Base-by-base conservation (phyloP, 306 rosid species). In the Glycyrrhiza uralensis region DNA sequence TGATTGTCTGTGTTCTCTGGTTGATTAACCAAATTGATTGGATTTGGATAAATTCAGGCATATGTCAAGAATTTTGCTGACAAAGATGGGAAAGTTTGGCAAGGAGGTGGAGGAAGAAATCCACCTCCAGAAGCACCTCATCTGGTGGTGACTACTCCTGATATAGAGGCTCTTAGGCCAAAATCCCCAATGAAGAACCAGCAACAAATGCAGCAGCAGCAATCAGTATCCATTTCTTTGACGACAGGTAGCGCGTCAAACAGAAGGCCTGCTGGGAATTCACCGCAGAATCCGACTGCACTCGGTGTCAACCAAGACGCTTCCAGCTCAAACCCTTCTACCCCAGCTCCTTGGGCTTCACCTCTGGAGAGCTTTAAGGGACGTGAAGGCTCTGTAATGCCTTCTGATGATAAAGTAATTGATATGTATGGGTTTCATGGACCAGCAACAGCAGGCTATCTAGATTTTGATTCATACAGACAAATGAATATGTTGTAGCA, bases 141-240 rank as follows among this genome's bases (percentile, higher is more conserved):
- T 88, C 87, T 95, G 79, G 99, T 95, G 28, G 50, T 89, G 24
- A 95, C 99, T 22, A 95, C 99, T 23, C 96, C 96, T 0, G 99
- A 95, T 2, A 95, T 95, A 22, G 97, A 95, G 83, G 46, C 96
- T 50, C 96, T 95, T 42, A 85, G 99, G 62, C 97, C 99, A 51
- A 95, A 95, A 82, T 95, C 99, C 42, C 99, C 99, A 1, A 91
- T 95, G 97, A 95, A 95, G 86, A 95, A 92, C 88, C 99, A 95
- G 82, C 99, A 93, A 81, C 98, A 92, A 84, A 38, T 82, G 83
- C 96, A 90, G 83, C 96, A 89, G 79, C 96, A 86, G 72, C 84
- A 92, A 35, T 85, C 99, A 0, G 51, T 80, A 13, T 74, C 98
- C 17, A 87, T 92, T 56, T 71, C 96, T 22, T 73, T 92, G 79